phyloP scores from a whole-genome alignment of 1,139 yeast species.

The Maudiozyma humilis region DNA sequence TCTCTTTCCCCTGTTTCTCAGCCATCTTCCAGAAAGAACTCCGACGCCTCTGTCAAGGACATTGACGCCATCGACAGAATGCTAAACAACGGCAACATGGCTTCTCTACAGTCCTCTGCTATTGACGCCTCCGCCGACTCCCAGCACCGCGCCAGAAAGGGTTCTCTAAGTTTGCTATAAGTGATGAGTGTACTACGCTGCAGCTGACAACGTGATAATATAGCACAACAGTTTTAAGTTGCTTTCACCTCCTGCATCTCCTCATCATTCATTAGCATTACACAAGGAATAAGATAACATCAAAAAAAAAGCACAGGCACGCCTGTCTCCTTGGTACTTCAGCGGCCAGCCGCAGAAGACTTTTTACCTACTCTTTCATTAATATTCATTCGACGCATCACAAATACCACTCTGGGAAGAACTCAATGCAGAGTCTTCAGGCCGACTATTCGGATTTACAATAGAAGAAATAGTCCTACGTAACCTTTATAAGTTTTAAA shows the following conservation, averaged over 20 bases:
- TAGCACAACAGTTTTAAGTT: not conserved
- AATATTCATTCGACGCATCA: not conserved
- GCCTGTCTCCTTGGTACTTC: not conserved
- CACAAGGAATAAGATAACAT: not conserved
- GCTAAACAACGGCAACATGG: not conserved
- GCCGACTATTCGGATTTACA: too few relatives aligned
- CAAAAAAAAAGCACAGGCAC: not conserved
- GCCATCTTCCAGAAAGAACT: constrained; percentile 25
- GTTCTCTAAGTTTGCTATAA: constrained; percentile 11
- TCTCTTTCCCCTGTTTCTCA: constrained; percentile 50
- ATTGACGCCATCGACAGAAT: constrained; percentile 12
- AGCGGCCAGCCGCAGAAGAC: not conserved
- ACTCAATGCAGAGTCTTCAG: too few relatives aligned
- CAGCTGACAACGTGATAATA: too few relatives aligned
- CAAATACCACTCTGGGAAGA: too few relatives aligned
- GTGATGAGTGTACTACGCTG: not conserved
- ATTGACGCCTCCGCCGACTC: constrained; percentile 1
- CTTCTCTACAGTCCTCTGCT: not conserved
- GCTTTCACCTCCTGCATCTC: too few relatives aligned
- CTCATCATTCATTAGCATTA: not conserved
- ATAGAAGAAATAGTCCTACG: not conserved
- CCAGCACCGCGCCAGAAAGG: constrained; percentile 9
- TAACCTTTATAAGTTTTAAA: not conserved
- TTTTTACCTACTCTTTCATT: not conserved
- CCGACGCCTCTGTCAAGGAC: constrained; percentile 16